Evolutionary conservation across 805 yeast species (phyloP).

Genomic region (Schwanniomyces sp.): DNA sequence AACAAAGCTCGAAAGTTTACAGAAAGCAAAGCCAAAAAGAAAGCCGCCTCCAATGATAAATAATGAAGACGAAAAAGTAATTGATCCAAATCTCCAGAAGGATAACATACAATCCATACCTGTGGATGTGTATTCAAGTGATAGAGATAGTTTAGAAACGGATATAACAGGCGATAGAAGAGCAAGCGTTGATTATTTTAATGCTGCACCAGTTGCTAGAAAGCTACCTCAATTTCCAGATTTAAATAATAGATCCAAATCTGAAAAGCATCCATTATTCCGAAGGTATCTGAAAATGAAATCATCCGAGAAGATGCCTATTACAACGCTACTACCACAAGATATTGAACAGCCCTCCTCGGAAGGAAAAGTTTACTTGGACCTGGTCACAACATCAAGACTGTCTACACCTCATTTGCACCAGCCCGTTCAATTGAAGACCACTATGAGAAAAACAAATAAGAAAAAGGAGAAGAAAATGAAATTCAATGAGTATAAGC

Average conservation of each 20-base stretch:
- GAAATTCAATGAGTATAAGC: conserved; percentile 80
- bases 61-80: background rate
- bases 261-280: background rate
- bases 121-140: background rate
- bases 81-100: background rate
- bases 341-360: background rate
- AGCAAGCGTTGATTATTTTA: background rate
- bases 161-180: background rate
- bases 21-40: conserved; percentile 18
- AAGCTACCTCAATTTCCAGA: conserved; percentile 38
- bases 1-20: conserved; percentile 4
- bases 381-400: background rate
- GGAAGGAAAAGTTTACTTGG: background rate
- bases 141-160: background rate
- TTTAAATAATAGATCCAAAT: conserved; percentile 12
- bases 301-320: background rate
- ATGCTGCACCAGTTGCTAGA: background rate
- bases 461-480: conserved; percentile 38
- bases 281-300: background rate
- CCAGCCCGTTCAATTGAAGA: conserved; percentile 41
- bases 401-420: conserved; percentile 15
- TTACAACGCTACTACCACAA: background rate
- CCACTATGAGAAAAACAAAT: conserved; percentile 50
- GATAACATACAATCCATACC: background rate
- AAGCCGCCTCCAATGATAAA: conserved; percentile 28